A percentile compares a stretch with the other conserved stretches of the same genome.
Conservation (phyloP, 805 yeast genomes). For the Pichia scutulata region DNA sequence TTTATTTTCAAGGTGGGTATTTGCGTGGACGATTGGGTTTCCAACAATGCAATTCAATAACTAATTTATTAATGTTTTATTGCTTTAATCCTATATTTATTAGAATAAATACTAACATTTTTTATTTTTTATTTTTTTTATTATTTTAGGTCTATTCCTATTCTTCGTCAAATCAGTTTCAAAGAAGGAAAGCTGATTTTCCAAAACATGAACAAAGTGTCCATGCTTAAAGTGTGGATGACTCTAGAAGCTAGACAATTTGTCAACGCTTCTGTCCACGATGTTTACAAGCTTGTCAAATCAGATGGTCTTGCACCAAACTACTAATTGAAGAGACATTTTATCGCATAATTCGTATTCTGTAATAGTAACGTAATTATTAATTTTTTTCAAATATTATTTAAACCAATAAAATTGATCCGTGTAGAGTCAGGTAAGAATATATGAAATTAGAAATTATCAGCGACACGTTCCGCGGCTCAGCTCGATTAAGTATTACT, state of each 20-base stretch:
- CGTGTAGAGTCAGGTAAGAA: too few species aligned
- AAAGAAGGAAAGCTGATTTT: conserved; percentile 57
- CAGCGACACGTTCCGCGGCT: not conserved
- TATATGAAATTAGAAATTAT: not conserved
- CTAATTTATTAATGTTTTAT: not conserved
- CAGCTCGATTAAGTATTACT: not conserved
- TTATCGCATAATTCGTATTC: too few species aligned
- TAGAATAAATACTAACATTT: conserved; percentile 9
- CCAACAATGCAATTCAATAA: conserved; percentile 24
- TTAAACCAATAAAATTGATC: not conserved
- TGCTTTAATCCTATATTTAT: not conserved
- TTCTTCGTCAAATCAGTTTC: conserved; percentile 71
- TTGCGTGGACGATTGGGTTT: conserved; percentile 31
- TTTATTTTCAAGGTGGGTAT: conserved; percentile 92
- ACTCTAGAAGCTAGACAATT: conserved; percentile 85
- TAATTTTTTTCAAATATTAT: too few species aligned
- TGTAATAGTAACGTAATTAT: not conserved
- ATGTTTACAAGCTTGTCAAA: conserved; percentile 52
- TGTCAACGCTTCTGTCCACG: conserved; percentile 75
- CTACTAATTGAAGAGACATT: conserved; percentile 27
- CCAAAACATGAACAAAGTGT: conserved; percentile 50
- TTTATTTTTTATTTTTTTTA: not conserved
- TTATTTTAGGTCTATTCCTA: conserved; percentile 80
- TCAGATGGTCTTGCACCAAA: conserved; percentile 64
- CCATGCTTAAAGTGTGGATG: conserved; percentile 87